Evolutionary conservation across 192 early-diverging fungal genomes (phyloP), one percentile per base, ranked within the genome.

Genomic region (Coemansia sp.): DNA sequence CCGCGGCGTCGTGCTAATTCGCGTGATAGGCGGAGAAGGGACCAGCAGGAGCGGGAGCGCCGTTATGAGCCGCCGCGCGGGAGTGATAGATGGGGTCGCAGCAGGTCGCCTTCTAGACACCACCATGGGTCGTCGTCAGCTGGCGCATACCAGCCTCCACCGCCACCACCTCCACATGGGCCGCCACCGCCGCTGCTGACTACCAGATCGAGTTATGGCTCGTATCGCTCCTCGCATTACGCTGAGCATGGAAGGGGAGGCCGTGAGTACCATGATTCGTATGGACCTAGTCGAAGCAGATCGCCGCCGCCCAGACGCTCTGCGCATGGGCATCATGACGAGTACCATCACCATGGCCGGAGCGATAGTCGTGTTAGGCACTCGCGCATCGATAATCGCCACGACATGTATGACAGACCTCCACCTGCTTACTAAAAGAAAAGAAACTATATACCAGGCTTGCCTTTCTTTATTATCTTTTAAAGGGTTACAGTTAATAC

Each of bases 1-100:
- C 46, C 58, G 51, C 68, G 77, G 19, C 68, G 77, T 4, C 72
- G 77, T 12, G 68, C 72, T 22, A 80, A 80, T 25, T 71, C 72
- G 4, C 60, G 72, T 10, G 77, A 80, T 31, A 62, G 77, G 11
- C 77, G 77, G 46, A 66, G 76, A 10, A 70, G 66, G 42, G 77
- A 80, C 37, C 59, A 73, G 2, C 62, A 38, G 41, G 6, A 56
- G 20, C 39, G 25, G 3, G 19, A 56, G 35, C 59, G 46, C 53
- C 63, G 65, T 31, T 45, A 65, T 20, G 69, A 47, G 35, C 64
- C 64, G 27, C 22, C 60, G 20, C 53, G 70, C n/a, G 39, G 57
- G 0, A 56, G 56, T 4, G 24, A 47, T 17, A 47, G 31, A 22
- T 66, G 64, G 71, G 65, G 51, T 12, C 77, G 77, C 42, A 80